Conservation (phyloP, 2,329 filamentous ascomycete genomes). For the Calycina herbarum region DNA sequence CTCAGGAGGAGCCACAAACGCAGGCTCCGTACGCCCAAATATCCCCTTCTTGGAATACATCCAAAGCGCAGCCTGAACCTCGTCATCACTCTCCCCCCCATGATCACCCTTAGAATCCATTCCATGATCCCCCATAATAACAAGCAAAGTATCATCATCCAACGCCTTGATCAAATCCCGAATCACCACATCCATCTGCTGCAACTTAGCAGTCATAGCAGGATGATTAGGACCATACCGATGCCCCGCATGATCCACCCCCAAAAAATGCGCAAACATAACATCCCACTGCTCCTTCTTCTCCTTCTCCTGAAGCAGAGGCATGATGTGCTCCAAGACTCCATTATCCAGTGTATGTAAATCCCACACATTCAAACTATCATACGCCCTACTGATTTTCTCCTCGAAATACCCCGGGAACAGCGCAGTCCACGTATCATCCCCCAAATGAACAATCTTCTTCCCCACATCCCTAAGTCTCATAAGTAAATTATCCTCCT, state of each 20-base stretch:
- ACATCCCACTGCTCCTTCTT: slow-evolving; percentile 81
- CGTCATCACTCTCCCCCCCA: slow-evolving; percentile 96
- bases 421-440: slow-evolving; percentile 93
- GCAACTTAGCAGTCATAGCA: slow-evolving; percentile 87
- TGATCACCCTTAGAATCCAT: slow-evolving; percentile 98
- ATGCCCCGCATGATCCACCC: slow-evolving; percentile 96
- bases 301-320: slow-evolving; percentile 63
- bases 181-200: slow-evolving; percentile 85
- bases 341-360: slow-evolving; percentile 95
- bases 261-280: slow-evolving; percentile 90
- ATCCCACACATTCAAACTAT: slow-evolving; percentile 98
- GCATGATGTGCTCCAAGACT: slow-evolving; percentile 86
- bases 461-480: slow-evolving; percentile 66
- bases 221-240: slow-evolving; percentile 91
- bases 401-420: slow-evolving; percentile 93
- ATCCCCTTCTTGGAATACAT: slow-evolving; percentile 91
- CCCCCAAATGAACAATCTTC: slow-evolving; percentile 89
- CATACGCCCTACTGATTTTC: slow-evolving; percentile 83
- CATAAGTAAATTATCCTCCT: slow-evolving; percentile 79
- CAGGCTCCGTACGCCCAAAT: slow-evolving; percentile 74
- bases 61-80: slow-evolving; percentile 92
- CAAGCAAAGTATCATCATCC: slow-evolving; percentile 82
- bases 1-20: slow-evolving; percentile 57
- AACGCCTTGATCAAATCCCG: slow-evolving; percentile 68
- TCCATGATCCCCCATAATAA: slow-evolving; percentile 98